A percentile compares a stretch with the other conserved stretches of the same genome.
These are phyloP conservation scores for Venturia asperata DNA, from an alignment of 2,329 filamentous ascomycete genomes.

Conservation along the genomic window DNA sequence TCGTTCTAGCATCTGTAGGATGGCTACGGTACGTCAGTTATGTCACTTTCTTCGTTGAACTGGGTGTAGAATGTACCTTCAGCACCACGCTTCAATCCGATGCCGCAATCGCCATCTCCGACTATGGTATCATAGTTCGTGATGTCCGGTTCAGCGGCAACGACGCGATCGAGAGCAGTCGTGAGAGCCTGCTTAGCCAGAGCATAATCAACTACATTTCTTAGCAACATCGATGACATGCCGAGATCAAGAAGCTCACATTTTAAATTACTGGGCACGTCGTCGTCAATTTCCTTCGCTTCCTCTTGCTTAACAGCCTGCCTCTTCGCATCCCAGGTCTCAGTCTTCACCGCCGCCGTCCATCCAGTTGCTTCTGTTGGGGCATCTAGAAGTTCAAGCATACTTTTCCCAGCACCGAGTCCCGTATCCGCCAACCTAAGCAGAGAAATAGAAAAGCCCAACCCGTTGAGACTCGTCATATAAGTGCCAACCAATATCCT, in stretches of 20 bases:
- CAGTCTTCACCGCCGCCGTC: slow-evolving; percentile 51
- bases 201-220: slow-evolving; percentile 44
- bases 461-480: slow-evolving; percentile 64
- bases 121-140: slow-evolving; percentile 71
- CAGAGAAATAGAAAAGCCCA: slow-evolving; percentile 63
- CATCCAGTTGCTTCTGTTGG: slow-evolving; percentile 62
- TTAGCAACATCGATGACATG: slow-evolving; percentile 3
- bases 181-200: slow-evolving; percentile 47
- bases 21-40: slow-evolving; percentile 25
- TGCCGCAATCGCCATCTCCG: slow-evolving; percentile 85
- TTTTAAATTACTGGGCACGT: slow-evolving; percentile 47
- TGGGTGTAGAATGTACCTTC: slow-evolving; percentile 41
- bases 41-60: background rate
- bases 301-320: slow-evolving; percentile 38
- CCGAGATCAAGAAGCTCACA: slow-evolving; percentile 32
- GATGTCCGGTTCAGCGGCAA: slow-evolving; percentile 58
- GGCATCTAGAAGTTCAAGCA: slow-evolving; percentile 62
- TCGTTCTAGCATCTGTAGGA: slow-evolving; percentile 37
- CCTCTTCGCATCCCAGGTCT: slow-evolving; percentile 50
- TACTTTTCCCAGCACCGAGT: slow-evolving; percentile 49
- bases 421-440: slow-evolving; percentile 57
- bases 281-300: slow-evolving; percentile 34
- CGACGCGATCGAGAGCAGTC: slow-evolving; percentile 52
- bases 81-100: slow-evolving; percentile 79
- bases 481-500: slow-evolving; percentile 60